Conservation (phyloP, 176 grass and related monocot species). For the Tillandsia leiboldiana region DNA sequence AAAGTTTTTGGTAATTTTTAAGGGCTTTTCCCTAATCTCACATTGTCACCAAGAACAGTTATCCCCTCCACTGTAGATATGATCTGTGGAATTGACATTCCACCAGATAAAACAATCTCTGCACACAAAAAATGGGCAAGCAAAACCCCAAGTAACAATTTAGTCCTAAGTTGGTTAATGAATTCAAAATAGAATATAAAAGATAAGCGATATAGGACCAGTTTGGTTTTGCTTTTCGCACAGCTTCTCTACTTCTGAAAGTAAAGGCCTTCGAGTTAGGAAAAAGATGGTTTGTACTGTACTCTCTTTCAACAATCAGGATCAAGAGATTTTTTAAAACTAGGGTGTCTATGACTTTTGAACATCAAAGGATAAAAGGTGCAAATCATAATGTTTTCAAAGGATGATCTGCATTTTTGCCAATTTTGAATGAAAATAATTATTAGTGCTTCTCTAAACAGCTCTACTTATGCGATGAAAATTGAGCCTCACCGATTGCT, state of each 20-base stretch:
- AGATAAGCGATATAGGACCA: background rate
- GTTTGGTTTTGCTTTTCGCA: too few species aligned
- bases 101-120: slow-evolving; percentile 74
- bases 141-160: background rate
- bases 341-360: too few species aligned
- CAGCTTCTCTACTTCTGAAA: too few species aligned
- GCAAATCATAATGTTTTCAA: too few species aligned
- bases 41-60: slow-evolving; percentile 18
- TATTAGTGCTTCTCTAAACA: background rate
- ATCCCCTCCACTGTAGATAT: slow-evolving; percentile 36
- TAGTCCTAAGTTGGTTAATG: background rate
- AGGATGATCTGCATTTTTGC: too few species aligned
- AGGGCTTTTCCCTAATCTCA: slow-evolving; percentile 11
- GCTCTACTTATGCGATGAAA: background rate
- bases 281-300: too few species aligned
- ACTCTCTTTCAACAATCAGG: too few species aligned
- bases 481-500: slow-evolving; percentile 43
- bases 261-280: too few species aligned
- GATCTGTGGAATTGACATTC: slow-evolving; percentile 52
- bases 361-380: too few species aligned
- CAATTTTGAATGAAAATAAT: background rate
- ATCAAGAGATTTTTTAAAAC: too few species aligned
- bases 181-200: background rate
- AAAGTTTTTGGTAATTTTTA: background rate
- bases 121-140: slow-evolving; percentile 1